Percentiles rank a stretch among this genome's conserved stretches.
These are phyloP conservation scores for Angophora floribunda DNA, from an alignment of 345 rosid species.

Conservation along the genomic window DNA sequence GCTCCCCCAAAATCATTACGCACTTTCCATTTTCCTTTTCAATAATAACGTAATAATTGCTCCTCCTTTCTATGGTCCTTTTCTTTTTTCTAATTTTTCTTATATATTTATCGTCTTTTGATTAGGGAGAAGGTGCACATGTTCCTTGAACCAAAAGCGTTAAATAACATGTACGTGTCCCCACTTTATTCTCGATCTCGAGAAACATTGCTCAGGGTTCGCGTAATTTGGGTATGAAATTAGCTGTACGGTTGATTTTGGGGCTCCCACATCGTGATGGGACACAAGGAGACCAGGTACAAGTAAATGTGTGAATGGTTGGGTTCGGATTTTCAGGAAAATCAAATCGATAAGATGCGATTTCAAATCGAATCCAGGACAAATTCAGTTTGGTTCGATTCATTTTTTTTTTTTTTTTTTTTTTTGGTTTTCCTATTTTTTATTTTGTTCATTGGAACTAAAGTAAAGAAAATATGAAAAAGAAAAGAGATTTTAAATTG, in stretches of 20 bases:
- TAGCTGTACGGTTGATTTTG: neutral
- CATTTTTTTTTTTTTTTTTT: no score
- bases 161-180: neutral
- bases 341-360: no score
- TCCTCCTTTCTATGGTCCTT: neutral
- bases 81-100: neutral
- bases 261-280: neutral
- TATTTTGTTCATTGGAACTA: no score
- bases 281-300: accelerated
- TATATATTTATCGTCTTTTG: neutral
- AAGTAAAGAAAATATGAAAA: no score
- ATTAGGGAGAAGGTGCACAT: neutral
- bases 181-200: no score
- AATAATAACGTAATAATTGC: neutral
- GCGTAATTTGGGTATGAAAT: accelerated
- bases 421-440: no score
- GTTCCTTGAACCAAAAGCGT: neutral
- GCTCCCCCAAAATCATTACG: neutral
- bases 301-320: no score
- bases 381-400: no score
- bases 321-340: no score
- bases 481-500: no score
- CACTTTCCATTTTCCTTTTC: neutral
- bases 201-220: neutral
- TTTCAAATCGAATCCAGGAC: no score